Conservation (phyloP, 2,329 filamentous ascomycete species). For the Apiospora malaysiana region DNA sequence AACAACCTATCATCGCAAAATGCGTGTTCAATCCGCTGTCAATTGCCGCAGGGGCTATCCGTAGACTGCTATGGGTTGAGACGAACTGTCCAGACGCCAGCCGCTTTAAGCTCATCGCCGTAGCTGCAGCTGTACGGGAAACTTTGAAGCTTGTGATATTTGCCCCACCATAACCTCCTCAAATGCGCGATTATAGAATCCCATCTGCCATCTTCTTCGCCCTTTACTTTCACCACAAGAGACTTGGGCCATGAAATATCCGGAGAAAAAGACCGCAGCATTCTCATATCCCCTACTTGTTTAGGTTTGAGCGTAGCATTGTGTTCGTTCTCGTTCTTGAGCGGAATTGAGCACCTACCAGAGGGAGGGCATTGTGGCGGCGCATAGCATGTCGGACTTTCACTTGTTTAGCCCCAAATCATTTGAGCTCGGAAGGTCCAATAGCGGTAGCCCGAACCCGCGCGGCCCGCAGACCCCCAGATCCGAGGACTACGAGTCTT, state of each 20-base stretch:
- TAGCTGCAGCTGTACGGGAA: not conserved
- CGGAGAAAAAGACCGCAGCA: not conserved
- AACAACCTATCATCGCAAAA: not conserved
- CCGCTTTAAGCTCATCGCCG: not conserved
- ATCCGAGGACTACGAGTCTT: conserved; percentile 15
- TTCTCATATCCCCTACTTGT: not conserved
- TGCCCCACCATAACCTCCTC: not conserved
- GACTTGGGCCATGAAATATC: not conserved
- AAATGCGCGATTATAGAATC: not conserved
- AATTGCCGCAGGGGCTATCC: not conserved
- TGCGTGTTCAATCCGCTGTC: not conserved
- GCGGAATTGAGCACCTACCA: not conserved
- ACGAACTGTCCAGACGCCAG: not conserved
- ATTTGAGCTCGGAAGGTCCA: not conserved
- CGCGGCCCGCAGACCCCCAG: not conserved
- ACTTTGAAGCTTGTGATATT: not conserved
- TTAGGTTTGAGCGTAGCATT: not conserved
- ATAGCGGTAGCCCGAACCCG: not conserved
- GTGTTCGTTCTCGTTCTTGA: not conserved
- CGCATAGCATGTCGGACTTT: conserved; percentile 13
- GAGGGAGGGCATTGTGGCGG: not conserved
- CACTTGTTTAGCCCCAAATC: conserved; percentile 12
- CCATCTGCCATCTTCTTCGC: not conserved
- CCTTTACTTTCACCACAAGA: not conserved
- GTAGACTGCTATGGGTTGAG: not conserved